A percentile compares a stretch with the other conserved stretches of the same genome.
Conservation (phyloP, 441 rosid genomes). For the Arabidopsis hybrid region DNA sequence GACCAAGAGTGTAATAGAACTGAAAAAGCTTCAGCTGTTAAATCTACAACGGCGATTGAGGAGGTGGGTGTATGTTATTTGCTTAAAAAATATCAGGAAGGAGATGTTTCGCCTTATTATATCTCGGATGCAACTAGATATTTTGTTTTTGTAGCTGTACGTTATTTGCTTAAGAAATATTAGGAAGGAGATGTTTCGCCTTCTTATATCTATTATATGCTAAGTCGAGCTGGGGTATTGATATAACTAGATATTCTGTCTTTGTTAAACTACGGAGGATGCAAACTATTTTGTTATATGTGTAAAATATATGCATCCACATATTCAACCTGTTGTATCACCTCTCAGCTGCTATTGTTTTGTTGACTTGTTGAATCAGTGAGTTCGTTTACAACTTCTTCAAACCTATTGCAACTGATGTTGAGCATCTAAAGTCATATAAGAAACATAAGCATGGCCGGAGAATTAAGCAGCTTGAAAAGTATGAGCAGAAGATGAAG, state of each 20-base stretch:
- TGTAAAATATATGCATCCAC: constrained; percentile 9
- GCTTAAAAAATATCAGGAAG: not conserved
- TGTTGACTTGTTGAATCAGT: constrained; percentile 51
- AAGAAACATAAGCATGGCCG: constrained; percentile 97
- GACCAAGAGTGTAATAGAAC: constrained; percentile 94
- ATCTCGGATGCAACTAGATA: not conserved
- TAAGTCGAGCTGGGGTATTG: too few relatives aligned
- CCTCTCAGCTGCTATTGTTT: constrained; percentile 29
- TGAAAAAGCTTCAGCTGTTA: constrained; percentile 91
- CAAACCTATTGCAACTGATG: constrained; percentile 77
- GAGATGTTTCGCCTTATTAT: not conserved
- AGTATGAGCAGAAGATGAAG: constrained; percentile 90
- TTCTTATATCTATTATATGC: too few relatives aligned
- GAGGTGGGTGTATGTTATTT: constrained; percentile 55
- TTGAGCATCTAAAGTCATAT: constrained; percentile 78
- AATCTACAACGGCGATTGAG: constrained; percentile 83
- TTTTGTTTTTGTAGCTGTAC: too few relatives aligned
- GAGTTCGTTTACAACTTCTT: constrained; percentile 82
- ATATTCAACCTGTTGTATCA: constrained; percentile 1
- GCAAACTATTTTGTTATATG: not conserved
- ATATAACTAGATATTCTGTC: not conserved
- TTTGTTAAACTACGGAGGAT: not conserved
- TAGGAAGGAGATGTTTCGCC: too few relatives aligned
- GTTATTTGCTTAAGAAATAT: too few relatives aligned
- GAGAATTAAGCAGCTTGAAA: constrained; percentile 92